Conservation (phyloP, 106 monocot genomes). For the Dendrobium nobile region DNA sequence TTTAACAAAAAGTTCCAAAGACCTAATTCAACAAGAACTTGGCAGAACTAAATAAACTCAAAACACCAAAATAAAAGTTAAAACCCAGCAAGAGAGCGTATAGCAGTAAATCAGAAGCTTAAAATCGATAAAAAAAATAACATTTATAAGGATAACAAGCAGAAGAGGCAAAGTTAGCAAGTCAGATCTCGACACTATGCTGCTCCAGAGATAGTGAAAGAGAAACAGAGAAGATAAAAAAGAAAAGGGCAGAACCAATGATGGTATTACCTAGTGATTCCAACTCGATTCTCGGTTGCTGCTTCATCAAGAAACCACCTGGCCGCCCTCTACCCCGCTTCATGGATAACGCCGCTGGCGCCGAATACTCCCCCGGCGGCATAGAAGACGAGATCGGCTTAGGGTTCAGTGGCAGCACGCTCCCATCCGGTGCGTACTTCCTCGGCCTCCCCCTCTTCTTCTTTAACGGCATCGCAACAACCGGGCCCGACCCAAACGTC, state of each 20-base stretch:
- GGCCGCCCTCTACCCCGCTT: constrained; percentile 80
- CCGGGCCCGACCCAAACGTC: too few species aligned
- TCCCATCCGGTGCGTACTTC: constrained; percentile 87
- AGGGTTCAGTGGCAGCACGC: constrained; percentile 43
- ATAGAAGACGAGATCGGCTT: constrained; percentile 61
- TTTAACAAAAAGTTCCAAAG: not conserved
- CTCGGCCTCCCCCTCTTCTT: constrained; percentile 88
- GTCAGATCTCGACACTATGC: not conserved
- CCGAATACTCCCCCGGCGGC: constrained; percentile 44
- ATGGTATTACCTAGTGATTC: constrained; percentile 27
- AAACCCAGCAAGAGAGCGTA: not conserved
- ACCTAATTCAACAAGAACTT: not conserved
- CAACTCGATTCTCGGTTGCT: constrained; percentile 27
- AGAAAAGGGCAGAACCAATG: not conserved
- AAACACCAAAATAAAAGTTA: not conserved
- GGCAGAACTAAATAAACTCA: not conserved
- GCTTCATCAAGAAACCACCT: constrained; percentile 45
- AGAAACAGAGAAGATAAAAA: not conserved
- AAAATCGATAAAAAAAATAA: not conserved
- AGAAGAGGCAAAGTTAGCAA: not conserved
- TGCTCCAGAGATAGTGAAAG: not conserved
- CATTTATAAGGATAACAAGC: not conserved
- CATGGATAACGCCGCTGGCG: constrained; percentile 24
- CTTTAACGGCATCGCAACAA: constrained; percentile 11
- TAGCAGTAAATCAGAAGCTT: not conserved